Conservation (phyloP, 352 stramenopile genomes). For the Phytophthora parvispora region DNA sequence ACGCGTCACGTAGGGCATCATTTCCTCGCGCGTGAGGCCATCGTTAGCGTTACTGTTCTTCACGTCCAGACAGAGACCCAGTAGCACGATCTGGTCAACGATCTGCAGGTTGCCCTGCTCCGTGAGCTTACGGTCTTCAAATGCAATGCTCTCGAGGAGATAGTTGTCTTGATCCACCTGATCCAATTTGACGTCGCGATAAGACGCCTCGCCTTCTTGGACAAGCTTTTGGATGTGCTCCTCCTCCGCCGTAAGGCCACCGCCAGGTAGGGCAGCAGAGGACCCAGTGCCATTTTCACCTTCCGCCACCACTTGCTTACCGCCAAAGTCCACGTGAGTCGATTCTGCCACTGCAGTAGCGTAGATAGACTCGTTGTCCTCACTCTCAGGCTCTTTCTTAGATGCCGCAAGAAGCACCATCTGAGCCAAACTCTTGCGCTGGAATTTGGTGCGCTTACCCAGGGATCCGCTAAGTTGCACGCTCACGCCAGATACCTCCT, state of each 20-base stretch:
- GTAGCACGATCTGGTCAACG: constrained; percentile 91
- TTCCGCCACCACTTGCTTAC: constrained; percentile 42
- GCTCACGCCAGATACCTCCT: constrained; percentile 84
- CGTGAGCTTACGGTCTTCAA: constrained; percentile 75
- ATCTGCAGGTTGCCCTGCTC: constrained; percentile 82
- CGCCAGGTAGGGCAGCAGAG: constrained; percentile 11
- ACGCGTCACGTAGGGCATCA: constrained; percentile 95
- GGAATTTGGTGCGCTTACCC: constrained; percentile 97
- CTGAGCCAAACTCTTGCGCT: constrained; percentile 93
- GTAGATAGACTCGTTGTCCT: constrained; percentile 60
- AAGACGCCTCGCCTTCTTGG: constrained; percentile 71
- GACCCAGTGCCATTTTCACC: not conserved
- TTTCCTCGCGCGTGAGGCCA: constrained; percentile 96
- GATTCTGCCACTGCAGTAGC: constrained; percentile 61
- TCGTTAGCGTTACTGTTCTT: constrained; percentile 97
- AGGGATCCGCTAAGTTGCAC: constrained; percentile 93
- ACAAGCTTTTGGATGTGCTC: constrained; percentile 69
- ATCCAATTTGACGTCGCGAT: constrained; percentile 88
- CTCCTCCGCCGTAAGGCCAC: constrained; percentile 62
- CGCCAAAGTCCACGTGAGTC: constrained; percentile 79
- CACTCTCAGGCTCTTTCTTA: constrained; percentile 50
- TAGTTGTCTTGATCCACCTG: constrained; percentile 92
- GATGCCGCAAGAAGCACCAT: constrained; percentile 84
- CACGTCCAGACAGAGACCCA: constrained; percentile 97
- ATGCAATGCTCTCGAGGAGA: constrained; percentile 94